phyloP scores from a whole-genome alignment of 768 basidiomycete species.

The Dioszegia aurantiaca region DNA sequence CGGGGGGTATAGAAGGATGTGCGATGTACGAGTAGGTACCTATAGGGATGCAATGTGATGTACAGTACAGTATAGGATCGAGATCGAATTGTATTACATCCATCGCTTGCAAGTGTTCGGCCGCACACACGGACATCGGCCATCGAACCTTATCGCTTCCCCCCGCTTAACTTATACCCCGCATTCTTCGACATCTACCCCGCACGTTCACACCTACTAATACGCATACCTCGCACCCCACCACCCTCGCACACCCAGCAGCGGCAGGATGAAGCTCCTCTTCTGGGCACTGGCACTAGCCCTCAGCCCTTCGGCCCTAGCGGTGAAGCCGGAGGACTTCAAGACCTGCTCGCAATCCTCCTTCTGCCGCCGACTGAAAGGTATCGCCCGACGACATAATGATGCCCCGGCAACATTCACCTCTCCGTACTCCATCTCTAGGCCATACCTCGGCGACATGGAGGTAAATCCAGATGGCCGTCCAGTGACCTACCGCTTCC shows the following conservation, averaged over 20 bases:
- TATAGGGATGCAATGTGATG: background rate
- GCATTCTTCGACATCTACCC: slow-evolving; percentile 7
- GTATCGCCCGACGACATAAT: slow-evolving; percentile 70
- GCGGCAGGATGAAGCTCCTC: slow-evolving; percentile 17
- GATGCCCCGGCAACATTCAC: slow-evolving; percentile 60
- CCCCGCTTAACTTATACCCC: slow-evolving; percentile 6
- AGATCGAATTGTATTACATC: slow-evolving; percentile 3
- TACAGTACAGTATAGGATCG: background rate
- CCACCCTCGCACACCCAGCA: background rate
- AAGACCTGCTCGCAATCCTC: slow-evolving; percentile 92
- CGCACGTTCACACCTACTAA: background rate
- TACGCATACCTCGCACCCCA: background rate
- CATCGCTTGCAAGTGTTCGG: slow-evolving; percentile 2
- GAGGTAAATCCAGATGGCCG: background rate
- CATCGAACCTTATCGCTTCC: background rate
- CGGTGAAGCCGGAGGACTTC: slow-evolving; percentile 70
- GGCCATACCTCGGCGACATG: slow-evolving; percentile 9
- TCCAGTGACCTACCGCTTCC: slow-evolving; percentile 61
- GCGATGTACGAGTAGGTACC: too few relatives aligned
- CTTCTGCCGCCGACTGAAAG: slow-evolving; percentile 89
- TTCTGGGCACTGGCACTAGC: slow-evolving; percentile 22
- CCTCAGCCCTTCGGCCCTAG: slow-evolving; percentile 6
- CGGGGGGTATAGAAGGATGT: background rate
- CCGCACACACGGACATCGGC: background rate
- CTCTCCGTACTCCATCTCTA: slow-evolving; percentile 80